Evolutionary conservation across 176 grass and related monocot species (phyloP), one percentile per base, ranked within the genome.

Genomic region (Eragrostis nindensis): DNA sequence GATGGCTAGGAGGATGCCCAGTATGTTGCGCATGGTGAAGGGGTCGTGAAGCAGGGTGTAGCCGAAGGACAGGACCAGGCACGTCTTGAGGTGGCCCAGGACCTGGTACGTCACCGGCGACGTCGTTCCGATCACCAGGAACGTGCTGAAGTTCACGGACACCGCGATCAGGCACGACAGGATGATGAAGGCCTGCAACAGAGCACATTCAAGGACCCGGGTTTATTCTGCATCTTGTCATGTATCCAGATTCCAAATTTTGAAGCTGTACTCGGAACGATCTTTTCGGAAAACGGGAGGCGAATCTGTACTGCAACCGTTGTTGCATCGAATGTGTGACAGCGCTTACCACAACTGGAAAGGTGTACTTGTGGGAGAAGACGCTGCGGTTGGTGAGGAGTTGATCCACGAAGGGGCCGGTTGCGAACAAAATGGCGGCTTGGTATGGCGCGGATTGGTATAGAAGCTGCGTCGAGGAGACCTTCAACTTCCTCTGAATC

Each of bases 91-190:
- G 84, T 97, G 94, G 46, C 94, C 94, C 46, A 97, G 86, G 29
- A 97, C 94, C 73, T 97, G 94, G 87, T 97, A 97, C 18, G 94
- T 97, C 54, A 97, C 94, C 26, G 94, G 94, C 8, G 94, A 97
- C 56, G 94, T 97, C 11, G 91, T 94, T 47, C 94, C 94, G 48
- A 97, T 97, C 53, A 97, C 94, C 17, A 97, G 84, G 80, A 97
- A 97, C 24, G 94, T 97, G 75, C 91, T 94, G 79, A 97, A 97
- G 91, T 97, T 97, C 49, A 97, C 94, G 1, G 91, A 97, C 63
- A 97, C 94, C 16, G 94, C 89, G 44, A 97, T 97, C 86, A 94
- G 81, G 55, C 94, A 97, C 25, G 94, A 97, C 66, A 97, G 80
- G 6, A 97, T n/a, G 59, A 97, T 97, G 66, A 97, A 97, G 21